Percentiles rank a stretch among this genome's conserved stretches.
Evolutionary conservation across 176 grass and related monocot species (phyloP).

Genomic region (Guadua angustifolia): DNA sequence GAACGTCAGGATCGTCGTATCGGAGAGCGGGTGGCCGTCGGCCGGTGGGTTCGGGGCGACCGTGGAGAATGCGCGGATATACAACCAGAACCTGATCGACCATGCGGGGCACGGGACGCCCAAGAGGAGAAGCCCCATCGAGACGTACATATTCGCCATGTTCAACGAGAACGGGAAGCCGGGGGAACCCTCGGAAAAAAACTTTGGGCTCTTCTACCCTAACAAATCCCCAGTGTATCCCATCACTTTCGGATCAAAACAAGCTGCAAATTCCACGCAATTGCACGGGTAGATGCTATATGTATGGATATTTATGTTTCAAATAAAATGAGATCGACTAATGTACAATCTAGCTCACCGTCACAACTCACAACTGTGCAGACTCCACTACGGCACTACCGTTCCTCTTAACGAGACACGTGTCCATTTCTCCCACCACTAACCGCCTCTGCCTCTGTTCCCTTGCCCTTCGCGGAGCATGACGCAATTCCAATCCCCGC

Average conservation of each 20-base stretch:
- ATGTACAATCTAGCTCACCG: too few species aligned
- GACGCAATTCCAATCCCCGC: too few species aligned
- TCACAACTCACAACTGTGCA: too few species aligned
- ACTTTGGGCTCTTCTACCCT: constrained; percentile 62
- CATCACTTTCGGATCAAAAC: constrained; percentile 21
- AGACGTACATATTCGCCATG: constrained; percentile 68
- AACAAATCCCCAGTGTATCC: constrained; percentile 48
- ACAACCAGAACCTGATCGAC: constrained; percentile 64
- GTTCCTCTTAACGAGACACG: too few species aligned
- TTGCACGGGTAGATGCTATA: too few species aligned
- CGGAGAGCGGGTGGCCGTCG: constrained; percentile 75
- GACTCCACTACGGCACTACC: too few species aligned
- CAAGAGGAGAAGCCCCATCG: constrained; percentile 44
- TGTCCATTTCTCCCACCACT: too few species aligned
- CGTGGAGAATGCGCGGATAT: constrained; percentile 52
- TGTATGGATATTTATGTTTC: too few species aligned
- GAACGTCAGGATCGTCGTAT: constrained; percentile 42
- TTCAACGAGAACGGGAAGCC: constrained; percentile 70
- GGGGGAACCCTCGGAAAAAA: constrained; percentile 39
- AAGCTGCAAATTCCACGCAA: too few species aligned
- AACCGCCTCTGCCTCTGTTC: too few species aligned
- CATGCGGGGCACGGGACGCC: constrained; percentile 63
- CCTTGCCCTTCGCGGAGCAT: too few species aligned
- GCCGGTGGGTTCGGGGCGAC: constrained; percentile 42
- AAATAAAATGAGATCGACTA: too few species aligned